Conservation (phyloP, 495 filamentous ascomycete genomes). For the Eremomyces bilateralis region DNA sequence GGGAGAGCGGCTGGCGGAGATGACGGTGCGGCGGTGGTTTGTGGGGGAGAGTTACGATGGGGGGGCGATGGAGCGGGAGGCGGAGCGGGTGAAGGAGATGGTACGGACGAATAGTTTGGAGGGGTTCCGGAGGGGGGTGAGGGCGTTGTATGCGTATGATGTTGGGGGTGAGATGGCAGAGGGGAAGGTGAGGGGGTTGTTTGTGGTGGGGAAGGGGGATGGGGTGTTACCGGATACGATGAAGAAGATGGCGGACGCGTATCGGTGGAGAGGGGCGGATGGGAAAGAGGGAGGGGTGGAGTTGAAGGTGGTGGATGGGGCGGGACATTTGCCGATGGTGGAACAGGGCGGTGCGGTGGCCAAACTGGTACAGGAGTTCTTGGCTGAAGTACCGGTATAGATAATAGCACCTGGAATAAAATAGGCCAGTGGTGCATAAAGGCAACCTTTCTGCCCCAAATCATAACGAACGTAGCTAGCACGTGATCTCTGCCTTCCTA, state of each 20-base stretch:
- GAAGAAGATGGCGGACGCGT: constrained; percentile 39
- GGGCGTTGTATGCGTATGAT: constrained; percentile 59
- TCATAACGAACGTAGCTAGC: too few species aligned
- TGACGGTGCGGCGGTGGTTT: constrained; percentile 59
- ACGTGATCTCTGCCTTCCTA: too few species aligned
- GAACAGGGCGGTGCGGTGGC: too few species aligned
- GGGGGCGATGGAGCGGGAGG: constrained; percentile 22
- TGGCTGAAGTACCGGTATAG: neutral
- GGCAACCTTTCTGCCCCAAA: too few species aligned
- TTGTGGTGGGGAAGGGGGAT: constrained; percentile 50
- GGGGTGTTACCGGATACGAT: constrained; percentile 57
- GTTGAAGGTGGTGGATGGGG: constrained; percentile 36
- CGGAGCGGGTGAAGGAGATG: constrained; percentile 32
- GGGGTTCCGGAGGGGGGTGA: constrained; percentile 45
- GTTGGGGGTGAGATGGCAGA: constrained; percentile 37
- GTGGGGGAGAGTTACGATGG: constrained; percentile 35
- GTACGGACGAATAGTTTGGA: constrained; percentile 40
- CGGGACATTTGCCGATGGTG: constrained; percentile 68
- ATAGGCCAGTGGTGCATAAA: too few species aligned
- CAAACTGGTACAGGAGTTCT: neutral
- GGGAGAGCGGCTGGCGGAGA: constrained; percentile 34
- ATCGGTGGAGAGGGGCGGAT: too few species aligned
- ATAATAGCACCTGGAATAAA: too few species aligned
- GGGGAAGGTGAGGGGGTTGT: constrained; percentile 35
- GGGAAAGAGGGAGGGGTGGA: constrained; percentile 31